A percentile compares a stretch with the other conserved stretches of the same genome.
Evolutionary conservation across 179 eudicot genomes (phyloP).

Genomic region (Gypsophila paniculata): DNA sequence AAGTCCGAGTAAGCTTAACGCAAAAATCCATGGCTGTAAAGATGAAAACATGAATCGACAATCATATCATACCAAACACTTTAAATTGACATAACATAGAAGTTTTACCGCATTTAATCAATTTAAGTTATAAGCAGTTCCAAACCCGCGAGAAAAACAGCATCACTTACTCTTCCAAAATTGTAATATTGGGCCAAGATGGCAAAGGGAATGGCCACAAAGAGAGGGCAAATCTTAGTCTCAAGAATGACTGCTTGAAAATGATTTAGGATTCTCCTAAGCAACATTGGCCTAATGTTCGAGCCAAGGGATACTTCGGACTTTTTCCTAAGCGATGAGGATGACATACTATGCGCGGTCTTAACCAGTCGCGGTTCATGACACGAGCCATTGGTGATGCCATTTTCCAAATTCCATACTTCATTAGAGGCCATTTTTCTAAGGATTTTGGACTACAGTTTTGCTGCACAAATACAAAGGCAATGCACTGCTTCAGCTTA

Average conservation of each 20-base stretch:
- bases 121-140: background rate
- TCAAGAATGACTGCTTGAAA: conserved; percentile 57
- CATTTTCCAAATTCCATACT: conserved; percentile 30
- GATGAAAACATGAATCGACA: conserved; percentile 4
- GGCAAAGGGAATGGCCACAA: conserved; percentile 62
- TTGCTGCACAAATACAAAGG: conserved; percentile 3
- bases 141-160: background rate
- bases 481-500: background rate
- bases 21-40: conserved; percentile 59
- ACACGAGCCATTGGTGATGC: conserved; percentile 22
- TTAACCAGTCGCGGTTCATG: conserved; percentile 25
- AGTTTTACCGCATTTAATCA: background rate
- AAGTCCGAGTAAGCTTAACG: conserved; percentile 58
- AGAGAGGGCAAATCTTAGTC: conserved; percentile 58
- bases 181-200: conserved; percentile 44
- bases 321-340: conserved; percentile 36
- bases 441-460: conserved; percentile 12
- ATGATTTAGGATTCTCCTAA: conserved; percentile 33
- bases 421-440: conserved; percentile 28
- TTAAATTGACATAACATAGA: background rate
- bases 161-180: conserved; percentile 49
- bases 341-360: conserved; percentile 43
- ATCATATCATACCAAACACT: background rate
- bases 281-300: conserved; percentile 29
- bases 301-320: conserved; percentile 31